A percentile compares a stretch with the other conserved stretches of the same genome.
Conservation (phyloP, 495 filamentous ascomycete genomes). For the Elaphomyces granulatus region DNA sequence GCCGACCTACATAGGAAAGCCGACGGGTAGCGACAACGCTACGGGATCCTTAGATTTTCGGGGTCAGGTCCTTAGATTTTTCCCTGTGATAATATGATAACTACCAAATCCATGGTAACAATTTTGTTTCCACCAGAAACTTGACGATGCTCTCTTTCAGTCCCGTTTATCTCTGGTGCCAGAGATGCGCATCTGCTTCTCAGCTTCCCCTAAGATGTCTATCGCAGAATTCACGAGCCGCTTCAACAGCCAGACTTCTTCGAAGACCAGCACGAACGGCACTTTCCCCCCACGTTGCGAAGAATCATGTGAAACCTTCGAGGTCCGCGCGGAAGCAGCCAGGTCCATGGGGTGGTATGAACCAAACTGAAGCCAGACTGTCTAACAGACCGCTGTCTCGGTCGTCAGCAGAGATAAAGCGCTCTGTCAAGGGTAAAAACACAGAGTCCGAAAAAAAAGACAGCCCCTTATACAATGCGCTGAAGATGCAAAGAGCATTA, state of each 20-base stretch:
- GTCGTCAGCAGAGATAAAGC: conserved; percentile 27
- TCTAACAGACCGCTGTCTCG: conserved; percentile 23
- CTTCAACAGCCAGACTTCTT: conserved; percentile 26
- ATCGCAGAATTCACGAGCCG: conserved; percentile 14
- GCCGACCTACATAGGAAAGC: too few relatives aligned
- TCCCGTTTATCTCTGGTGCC: neutral
- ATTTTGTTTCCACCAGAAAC: too few relatives aligned
- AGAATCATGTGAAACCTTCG: conserved; percentile 30
- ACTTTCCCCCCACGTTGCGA: conserved; percentile 59
- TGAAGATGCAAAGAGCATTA: conserved; percentile 87
- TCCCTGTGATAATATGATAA: neutral
- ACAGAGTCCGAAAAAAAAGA: conserved; percentile 16
- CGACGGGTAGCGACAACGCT: too few relatives aligned
- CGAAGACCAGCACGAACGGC: conserved; percentile 56
- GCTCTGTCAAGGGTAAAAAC: conserved; percentile 24
- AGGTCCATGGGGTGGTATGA: conserved; percentile 69
- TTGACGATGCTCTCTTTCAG: neutral
- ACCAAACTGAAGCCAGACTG: conserved; percentile 54
- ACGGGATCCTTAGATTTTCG: too few relatives aligned
- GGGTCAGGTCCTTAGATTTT: conserved; percentile 18
- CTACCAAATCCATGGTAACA: neutral
- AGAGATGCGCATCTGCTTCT: conserved; percentile 1
- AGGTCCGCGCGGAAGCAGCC: conserved; percentile 22
- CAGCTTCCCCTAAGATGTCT: too few relatives aligned
- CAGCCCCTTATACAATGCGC: conserved; percentile 53